Base-by-base conservation (phyloP, 768 basidiomycete species). In the Pleurotus ostreatus region DNA sequence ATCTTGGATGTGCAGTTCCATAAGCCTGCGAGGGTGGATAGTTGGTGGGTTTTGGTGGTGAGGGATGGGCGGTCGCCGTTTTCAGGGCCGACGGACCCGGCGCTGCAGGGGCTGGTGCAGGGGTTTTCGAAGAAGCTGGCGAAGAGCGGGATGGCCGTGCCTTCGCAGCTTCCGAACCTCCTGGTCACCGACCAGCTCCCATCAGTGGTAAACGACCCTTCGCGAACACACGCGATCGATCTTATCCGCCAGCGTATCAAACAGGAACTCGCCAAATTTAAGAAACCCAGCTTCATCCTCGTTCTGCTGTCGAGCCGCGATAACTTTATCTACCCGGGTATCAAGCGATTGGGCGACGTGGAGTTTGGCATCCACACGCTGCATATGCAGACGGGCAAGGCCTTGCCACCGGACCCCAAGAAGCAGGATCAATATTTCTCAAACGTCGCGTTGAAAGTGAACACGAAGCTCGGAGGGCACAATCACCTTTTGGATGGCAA, bases 401-500 rank as follows among this genome's bases (percentile, higher is more conserved):
- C 85, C 6, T 65, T 87, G 5, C 30, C 30, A 4, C 71, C 67
- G 5, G 77, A 81, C 13, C 63, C 69, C 12, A 78, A 61, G 51
- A 83, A 82, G 59, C 88, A 89, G 62, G 85, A 88, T 56, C 89
- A 92, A 60, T 94, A 93, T 65, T 79, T 91, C 55, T 88, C 90
- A 8, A 93, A 91, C 59, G 82, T 92, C 37, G 87, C 88, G 0
- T 70, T 93, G 55, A 93, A 94, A 62, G 78, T 90, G 6, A 94
- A 94, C 62, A 83, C 84, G 34, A 94, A 94, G 68, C 81, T 92
- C 1, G 89, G 89, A 4, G 92, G 92, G 0, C 71, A 86, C 18
- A 94, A 94, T 61, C 92, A 94, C 68, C 59, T 77, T 49, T 76
- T 80, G 59, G 30, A 69, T 60, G 8, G 15, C 0, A 62, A 57